Evolutionary conservation across 371 early-diverging fungal species (phyloP), one percentile per base, ranked within the genome.

Genomic region (Apophysomyces elegans): DNA sequence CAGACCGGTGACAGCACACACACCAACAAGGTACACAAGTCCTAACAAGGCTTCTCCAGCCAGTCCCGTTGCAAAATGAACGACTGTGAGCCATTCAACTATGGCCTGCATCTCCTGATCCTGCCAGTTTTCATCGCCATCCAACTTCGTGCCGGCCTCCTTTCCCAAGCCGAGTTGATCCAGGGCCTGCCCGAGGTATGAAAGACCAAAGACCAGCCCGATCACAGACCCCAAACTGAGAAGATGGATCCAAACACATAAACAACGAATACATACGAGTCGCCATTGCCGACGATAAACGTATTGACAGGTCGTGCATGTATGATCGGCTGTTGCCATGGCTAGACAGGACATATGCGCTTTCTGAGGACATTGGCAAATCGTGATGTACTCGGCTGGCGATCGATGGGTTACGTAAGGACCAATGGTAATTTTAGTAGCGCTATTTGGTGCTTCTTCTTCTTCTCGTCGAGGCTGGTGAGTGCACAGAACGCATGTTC

Each of bases 101-200:
- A 79, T 79, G 11, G 72, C 56, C 14, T 61, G 57, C 70, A 79
- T 63, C 47, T 79, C 80, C 39, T 79, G 77, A 45, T 77, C 80
- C n/a, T 77, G 77, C 80, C 80, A 79, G n/a, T 62, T 74, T 50
- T 79, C 80, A 50, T 79, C 80, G 5, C 79, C 79, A 58, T 79
- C 80, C 21, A 79, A 18, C 61, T 76, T 79, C 9, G 75, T 65
- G 1, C 77, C 77, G 8, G 70, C 70, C 58, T 79, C 77, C 26
- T 64, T 75, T 5, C 80, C 80, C 11, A 79, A 63, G 0, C 70
- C 80, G 0, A 79, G 46, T 38, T 74, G 70, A 57, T 77, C 77
- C 46, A 79, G 44, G 1, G 70, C 75, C 14, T 67, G 61, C 5
- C 80, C 80, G 9, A 79, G 38, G 26, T 72, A 63, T 1, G 75